Conservation (phyloP, 495 filamentous ascomycete species). For the Xylaria castorea region DNA sequence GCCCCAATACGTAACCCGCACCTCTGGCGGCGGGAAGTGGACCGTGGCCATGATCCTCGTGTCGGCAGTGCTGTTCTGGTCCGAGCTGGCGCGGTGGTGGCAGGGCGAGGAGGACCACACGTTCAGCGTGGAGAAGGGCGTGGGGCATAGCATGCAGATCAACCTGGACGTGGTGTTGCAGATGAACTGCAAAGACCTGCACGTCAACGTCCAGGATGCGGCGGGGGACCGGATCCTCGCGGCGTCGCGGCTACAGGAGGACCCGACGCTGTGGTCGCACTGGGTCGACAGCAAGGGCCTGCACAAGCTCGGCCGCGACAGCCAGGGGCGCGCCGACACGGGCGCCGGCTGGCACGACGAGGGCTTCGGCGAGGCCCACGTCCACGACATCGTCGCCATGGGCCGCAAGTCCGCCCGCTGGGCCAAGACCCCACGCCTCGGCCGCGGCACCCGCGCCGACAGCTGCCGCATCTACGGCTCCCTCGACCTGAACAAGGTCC, state of each 20-base stretch:
- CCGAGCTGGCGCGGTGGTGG: conserved; percentile 84
- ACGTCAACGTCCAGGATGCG: conserved; percentile 97
- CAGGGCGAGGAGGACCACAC: conserved; percentile 81
- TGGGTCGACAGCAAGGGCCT: conserved; percentile 79
- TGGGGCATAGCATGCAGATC: conserved; percentile 86
- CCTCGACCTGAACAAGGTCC: conserved; percentile 91
- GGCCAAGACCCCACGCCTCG: conserved; percentile 74
- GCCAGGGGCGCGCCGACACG: conserved; percentile 53
- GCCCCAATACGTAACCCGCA: conserved; percentile 83
- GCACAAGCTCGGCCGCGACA: conserved; percentile 65
- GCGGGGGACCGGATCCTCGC: conserved; percentile 90
- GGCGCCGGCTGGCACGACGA: conserved; percentile 64
- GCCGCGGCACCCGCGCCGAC: conserved; percentile 57
- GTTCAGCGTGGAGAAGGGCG: conserved; percentile 92
- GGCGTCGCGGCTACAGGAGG: conserved; percentile 71
- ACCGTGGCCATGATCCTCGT: conserved; percentile 81
- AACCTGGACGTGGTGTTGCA: conserved; percentile 93
- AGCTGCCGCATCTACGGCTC: conserved; percentile 90
- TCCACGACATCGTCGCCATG: conserved; percentile 72
- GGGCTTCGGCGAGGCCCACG: conserved; percentile 70
- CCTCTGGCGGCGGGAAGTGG: conserved; percentile 87
- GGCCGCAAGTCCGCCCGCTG: conserved; percentile 64
- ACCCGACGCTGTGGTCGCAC: conserved; percentile 78
- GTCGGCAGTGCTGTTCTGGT: conserved; percentile 72
- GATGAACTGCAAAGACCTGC: conserved; percentile 87